phyloP scores from a whole-genome alignment of 495 filamentous ascomycete genomes.

The Neurospora sp. region DNA sequence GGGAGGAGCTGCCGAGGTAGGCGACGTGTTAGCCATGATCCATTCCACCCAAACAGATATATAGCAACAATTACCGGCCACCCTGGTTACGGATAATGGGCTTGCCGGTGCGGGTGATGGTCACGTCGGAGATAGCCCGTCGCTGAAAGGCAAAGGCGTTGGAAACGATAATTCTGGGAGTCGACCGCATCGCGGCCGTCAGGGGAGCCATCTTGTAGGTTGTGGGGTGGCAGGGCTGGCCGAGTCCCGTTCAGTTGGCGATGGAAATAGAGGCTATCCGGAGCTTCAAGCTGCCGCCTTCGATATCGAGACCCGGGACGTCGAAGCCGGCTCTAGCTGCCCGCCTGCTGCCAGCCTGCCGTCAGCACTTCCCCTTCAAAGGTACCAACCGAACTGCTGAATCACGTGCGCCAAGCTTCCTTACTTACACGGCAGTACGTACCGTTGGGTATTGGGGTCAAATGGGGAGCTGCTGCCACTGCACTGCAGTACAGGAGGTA shows the following conservation, averaged over 20 bases:
- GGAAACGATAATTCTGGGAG: slow-evolving; percentile 17
- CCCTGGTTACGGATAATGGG: slow-evolving; percentile 73
- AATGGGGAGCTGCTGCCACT: background rate
- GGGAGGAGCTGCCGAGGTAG: slow-evolving; percentile 17
- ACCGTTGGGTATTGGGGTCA: background rate
- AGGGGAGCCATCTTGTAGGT: slow-evolving; percentile 37
- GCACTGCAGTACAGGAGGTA: background rate
- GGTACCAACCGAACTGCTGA: background rate
- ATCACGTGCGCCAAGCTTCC: slow-evolving; percentile 8
- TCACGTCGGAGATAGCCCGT: slow-evolving; percentile 62
- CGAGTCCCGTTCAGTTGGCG: slow-evolving; percentile 24
- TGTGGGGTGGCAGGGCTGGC: slow-evolving; percentile 23
- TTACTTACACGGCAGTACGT: background rate
- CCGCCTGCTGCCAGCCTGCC: background rate
- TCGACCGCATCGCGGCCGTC: slow-evolving; percentile 37
- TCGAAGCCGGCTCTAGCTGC: background rate
- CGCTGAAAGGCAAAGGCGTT: slow-evolving; percentile 21
- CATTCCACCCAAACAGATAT: slow-evolving; percentile 13
- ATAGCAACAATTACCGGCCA: slow-evolving; percentile 55
- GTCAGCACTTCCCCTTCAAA: background rate
- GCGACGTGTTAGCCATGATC: slow-evolving; percentile 1
- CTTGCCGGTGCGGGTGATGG: slow-evolving; percentile 79
- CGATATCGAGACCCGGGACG: background rate
- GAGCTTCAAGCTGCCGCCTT: slow-evolving; percentile 12
- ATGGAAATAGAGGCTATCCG: slow-evolving; percentile 10